phyloP scores from a whole-genome alignment of 140 eudicot genomes.

The Bidens hawaiensis region DNA sequence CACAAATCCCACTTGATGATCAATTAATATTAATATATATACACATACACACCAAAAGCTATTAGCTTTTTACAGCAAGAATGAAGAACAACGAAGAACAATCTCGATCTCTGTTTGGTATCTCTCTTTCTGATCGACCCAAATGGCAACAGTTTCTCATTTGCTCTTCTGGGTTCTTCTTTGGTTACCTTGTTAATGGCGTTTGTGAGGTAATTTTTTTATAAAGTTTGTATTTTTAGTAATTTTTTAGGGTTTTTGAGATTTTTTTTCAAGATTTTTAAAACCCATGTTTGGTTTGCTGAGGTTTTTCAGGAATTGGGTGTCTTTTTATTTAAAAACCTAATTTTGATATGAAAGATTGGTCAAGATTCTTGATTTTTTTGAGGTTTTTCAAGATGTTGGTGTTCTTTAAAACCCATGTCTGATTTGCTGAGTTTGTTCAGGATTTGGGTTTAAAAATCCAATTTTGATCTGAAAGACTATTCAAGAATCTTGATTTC shows the following conservation, averaged over 20 bases:
- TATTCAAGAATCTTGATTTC: too few species aligned
- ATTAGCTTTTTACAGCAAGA: background rate
- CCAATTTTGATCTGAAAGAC: too few species aligned
- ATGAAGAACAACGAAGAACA: constrained; percentile 68
- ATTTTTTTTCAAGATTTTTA: background rate
- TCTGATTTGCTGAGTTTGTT: background rate
- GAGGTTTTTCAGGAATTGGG: background rate
- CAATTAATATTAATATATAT: constrained; percentile 18
- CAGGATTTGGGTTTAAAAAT: background rate
- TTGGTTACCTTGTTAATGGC: constrained; percentile 90
- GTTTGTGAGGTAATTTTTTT: constrained; percentile 65
- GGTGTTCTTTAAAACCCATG: too few species aligned
- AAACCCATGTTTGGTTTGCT: background rate
- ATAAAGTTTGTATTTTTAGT: background rate
- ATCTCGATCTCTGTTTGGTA: constrained; percentile 74
- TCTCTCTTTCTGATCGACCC: constrained; percentile 67
- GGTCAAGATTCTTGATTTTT: background rate
- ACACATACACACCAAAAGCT: constrained; percentile 2
- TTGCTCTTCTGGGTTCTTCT: constrained; percentile 93
- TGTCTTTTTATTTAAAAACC: constrained; percentile 7
- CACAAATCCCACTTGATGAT: constrained; percentile 19
- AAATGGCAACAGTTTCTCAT: constrained; percentile 87
- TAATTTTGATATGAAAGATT: background rate
- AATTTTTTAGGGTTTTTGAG: background rate
- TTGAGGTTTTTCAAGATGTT: too few species aligned